phyloP scores from a whole-genome alignment of 257 asterid genomes.

The Solanum piurae region DNA sequence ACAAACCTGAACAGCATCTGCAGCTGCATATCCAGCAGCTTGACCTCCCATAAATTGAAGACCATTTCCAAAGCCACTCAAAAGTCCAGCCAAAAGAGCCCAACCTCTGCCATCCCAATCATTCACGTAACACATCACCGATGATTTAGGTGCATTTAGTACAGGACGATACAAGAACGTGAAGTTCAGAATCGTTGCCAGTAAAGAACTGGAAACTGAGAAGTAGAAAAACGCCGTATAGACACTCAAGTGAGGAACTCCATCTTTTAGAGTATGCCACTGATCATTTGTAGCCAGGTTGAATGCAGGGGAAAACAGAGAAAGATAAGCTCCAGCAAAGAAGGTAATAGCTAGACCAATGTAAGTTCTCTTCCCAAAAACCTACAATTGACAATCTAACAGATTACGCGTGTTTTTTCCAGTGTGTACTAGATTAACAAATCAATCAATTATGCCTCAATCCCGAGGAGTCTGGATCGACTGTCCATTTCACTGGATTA shows the following conservation, averaged over 20 bases:
- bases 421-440: not conserved
- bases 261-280: slow-evolving; percentile 49
- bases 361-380: slow-evolving; percentile 68
- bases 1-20: slow-evolving; percentile 92
- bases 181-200: slow-evolving; percentile 67
- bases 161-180: slow-evolving; percentile 59
- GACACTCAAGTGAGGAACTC: slow-evolving; percentile 65
- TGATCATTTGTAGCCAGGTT: slow-evolving; percentile 86
- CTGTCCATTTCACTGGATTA: not conserved
- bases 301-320: slow-evolving; percentile 88
- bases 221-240: slow-evolving; percentile 91
- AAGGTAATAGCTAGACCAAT: slow-evolving; percentile 67
- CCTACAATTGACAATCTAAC: slow-evolving; percentile 26
- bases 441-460: not conserved
- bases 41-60: slow-evolving; percentile 99
- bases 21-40: slow-evolving; percentile 99
- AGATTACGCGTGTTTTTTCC: not conserved
- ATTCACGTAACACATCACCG: slow-evolving; percentile 49
- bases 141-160: slow-evolving; percentile 54
- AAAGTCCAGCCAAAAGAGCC: slow-evolving; percentile 80
- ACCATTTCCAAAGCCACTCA: slow-evolving; percentile 90
- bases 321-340: slow-evolving; percentile 83
- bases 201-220: slow-evolving; percentile 63
- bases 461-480: not conserved
- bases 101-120: slow-evolving; percentile 86